phyloP scores from a whole-genome alignment of 257 asterid genomes.

The Gardenia jasminoides region DNA sequence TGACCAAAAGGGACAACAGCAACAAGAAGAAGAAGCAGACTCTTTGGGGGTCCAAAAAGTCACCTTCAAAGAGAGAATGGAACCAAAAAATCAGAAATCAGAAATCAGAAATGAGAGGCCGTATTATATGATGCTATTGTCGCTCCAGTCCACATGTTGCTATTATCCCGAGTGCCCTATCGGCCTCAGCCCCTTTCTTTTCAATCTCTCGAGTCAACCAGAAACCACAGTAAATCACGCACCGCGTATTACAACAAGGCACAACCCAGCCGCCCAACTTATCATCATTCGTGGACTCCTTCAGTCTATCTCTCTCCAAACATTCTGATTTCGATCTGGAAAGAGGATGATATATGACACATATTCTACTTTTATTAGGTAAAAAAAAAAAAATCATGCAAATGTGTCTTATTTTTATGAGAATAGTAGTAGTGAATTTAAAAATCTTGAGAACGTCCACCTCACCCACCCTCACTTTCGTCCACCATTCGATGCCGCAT shows the following conservation, averaged over 20 bases:
- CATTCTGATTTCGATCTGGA: too few species aligned
- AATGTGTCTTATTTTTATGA: too few species aligned
- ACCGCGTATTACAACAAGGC: conserved; percentile 11
- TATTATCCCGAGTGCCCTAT: not conserved
- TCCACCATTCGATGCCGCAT: not conserved
- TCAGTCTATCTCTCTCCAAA: not conserved
- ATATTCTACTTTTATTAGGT: too few species aligned
- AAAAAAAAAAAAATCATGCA: not conserved
- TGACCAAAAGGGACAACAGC: not conserved
- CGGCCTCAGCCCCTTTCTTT: not conserved
- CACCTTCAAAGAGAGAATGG: conserved; percentile 1
- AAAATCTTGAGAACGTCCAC: not conserved
- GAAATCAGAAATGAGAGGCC: not conserved
- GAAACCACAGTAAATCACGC: conserved; percentile 15
- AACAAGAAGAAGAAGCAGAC: not conserved
- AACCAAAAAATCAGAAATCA: too few species aligned
- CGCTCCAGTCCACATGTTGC: conserved; percentile 10
- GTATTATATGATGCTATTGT: too few species aligned
- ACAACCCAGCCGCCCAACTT: not conserved
- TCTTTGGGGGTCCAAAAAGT: conserved; percentile 12
- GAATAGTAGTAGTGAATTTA: too few species aligned
- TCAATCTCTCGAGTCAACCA: conserved; percentile 7
- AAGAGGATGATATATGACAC: too few species aligned
- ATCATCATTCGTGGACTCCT: not conserved
- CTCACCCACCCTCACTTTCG: too few species aligned